These are phyloP conservation scores for Ophiosphaerella herpotricha DNA, from an alignment of 2,329 filamentous ascomycete genomes.

Conservation along the genomic window DNA sequence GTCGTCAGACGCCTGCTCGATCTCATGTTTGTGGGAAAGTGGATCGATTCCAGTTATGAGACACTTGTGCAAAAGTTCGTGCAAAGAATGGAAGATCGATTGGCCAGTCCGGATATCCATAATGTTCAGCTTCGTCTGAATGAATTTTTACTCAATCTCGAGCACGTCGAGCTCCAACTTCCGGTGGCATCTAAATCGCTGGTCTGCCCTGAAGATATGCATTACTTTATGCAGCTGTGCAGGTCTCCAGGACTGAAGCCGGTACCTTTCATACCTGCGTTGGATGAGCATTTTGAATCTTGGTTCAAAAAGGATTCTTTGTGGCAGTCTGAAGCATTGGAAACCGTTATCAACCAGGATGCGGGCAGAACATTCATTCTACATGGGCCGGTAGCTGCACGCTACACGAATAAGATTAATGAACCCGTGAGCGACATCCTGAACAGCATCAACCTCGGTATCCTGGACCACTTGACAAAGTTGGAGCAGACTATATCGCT, in stretches of 20 bases:
- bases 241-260: constrained; percentile 40
- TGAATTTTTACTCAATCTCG: too few relatives aligned
- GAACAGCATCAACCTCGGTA: constrained; percentile 13
- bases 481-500: constrained; percentile 14
- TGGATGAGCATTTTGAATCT: constrained; percentile 45
- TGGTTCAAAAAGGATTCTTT: constrained; percentile 51
- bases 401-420: constrained; percentile 13
- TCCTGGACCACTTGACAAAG: constrained; percentile 27
- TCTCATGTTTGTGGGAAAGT: constrained; percentile 90
- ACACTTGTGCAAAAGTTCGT: too few relatives aligned
- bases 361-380: constrained; percentile 42
- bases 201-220: constrained; percentile 48
- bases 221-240: constrained; percentile 39
- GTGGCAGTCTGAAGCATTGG: constrained; percentile 47
- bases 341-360: constrained; percentile 43
- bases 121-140: too few relatives aligned
- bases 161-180: too few relatives aligned
- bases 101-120: too few relatives aligned
- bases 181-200: constrained; percentile 64
- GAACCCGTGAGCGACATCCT: constrained; percentile 19
- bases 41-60: constrained; percentile 80
- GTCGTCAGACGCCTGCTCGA: constrained; percentile 86
- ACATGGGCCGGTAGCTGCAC: constrained; percentile 44
- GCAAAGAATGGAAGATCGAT: too few relatives aligned
- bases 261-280: constrained; percentile 40